Evolutionary conservation across 176 grass and related monocot genomes (phyloP), one percentile per base, ranked within the genome.

Genomic region (Cymbopogon citratus): DNA sequence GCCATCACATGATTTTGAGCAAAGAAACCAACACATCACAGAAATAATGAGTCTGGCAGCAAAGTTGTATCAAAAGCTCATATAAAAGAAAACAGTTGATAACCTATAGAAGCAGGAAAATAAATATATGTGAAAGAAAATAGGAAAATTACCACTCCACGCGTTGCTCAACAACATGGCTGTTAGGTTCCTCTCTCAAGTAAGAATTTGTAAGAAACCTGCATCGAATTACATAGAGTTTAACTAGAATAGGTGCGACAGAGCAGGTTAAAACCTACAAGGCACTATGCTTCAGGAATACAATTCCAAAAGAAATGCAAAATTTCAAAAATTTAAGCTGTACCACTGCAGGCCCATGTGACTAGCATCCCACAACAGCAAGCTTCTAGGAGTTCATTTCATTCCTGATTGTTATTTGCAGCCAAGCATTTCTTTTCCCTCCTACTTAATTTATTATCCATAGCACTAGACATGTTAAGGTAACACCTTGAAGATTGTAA

Each of bases 171-270:
- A 97, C 94, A n/a, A 91, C 94, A 87, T 97, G 92, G 66, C 94
- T 97, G 49, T 91, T 97, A 76, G 91, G 94, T 84, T 97, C 94
- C 78, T 97, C 94, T 69, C 91, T 93, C 83, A 94, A 67, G 60
- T 97, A 97, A 11, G 90, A 86, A 90, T 97, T 97, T 82, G 94
- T 92, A 79, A 97, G 83, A 92, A 89, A 94, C 94, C 92, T 97
- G 59, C 69, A 92, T 79, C 12, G 0, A 77, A 59, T 68, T 41
- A 79, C 27, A 33, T 69, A 71, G 39, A 66, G 5, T 80, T 15
- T 12, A 12, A 66, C 11, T 15, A 4, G 3, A 72, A 83, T 21
- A 28, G 10, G 38, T 27, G 60, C 48, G 19, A 70, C n/a, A 66
- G 56, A n/a, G 7, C 18, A 35, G 46, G 56, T 4, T 67, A 84